Evolutionary conservation across 2,329 filamentous ascomycete species (phyloP).

Genomic region (Xylaria digitata): DNA sequence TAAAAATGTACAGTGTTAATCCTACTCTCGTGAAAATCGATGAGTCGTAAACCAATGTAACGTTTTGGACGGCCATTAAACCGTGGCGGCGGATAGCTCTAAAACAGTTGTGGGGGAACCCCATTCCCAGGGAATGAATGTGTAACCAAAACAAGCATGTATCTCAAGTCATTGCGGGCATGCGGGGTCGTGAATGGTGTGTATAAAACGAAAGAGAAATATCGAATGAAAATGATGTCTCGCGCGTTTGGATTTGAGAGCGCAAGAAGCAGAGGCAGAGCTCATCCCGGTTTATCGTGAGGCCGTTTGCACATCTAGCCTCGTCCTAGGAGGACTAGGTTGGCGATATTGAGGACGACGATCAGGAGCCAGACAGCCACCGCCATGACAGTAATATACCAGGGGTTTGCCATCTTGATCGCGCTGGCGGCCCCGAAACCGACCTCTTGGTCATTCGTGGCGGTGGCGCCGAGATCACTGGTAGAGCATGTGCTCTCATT

Average conservation of each 20-base stretch:
- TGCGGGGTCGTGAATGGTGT: not conserved
- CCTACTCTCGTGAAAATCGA: not conserved
- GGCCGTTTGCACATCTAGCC: conserved; percentile 15
- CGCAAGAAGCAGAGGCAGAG: not conserved
- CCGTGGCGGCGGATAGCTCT: too few species aligned
- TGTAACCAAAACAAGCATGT: not conserved
- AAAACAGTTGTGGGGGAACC: too few species aligned
- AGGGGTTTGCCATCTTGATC: conserved; percentile 78
- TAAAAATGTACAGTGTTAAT: too few species aligned
- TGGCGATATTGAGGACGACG: conserved; percentile 74
- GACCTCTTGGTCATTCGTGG: conserved; percentile 28
- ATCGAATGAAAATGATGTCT: not conserved
- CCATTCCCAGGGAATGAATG: not conserved
- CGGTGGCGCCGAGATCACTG: conserved; percentile 7
- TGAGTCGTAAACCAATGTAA: not conserved
- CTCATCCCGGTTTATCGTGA: not conserved
- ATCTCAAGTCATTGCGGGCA: not conserved
- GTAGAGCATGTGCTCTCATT: conserved; percentile 32
- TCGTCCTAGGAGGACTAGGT: conserved; percentile 48
- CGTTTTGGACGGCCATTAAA: not conserved
- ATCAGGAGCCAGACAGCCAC: conserved; percentile 78
- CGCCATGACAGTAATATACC: conserved; percentile 67
- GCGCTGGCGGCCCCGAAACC: conserved; percentile 10
- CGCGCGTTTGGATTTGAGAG: not conserved
- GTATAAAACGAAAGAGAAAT: not conserved